Base-by-base conservation (phyloP, 2,329 filamentous ascomycete species). In the Aureobasidium zeae region DNA sequence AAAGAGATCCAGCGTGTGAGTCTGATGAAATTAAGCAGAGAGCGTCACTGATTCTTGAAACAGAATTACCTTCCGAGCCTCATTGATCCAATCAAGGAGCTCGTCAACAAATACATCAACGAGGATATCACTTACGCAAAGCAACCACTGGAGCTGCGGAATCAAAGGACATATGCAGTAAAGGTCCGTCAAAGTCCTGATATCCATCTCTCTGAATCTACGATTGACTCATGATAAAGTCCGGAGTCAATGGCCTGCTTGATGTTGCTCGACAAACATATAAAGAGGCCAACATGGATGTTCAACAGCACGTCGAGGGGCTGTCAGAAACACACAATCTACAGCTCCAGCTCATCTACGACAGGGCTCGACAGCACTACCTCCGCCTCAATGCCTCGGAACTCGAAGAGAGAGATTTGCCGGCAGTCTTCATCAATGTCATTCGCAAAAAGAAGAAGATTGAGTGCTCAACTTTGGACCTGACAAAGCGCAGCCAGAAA, bases 221-320 rank as follows among this genome's bases (percentile, higher is more conserved):
- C 22, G 6, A 10, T 28, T 41, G 28, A 41, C 37, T 4, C 16
- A 10, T 3, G 5, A 12, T 11, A 4, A 11, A 85, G 74, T 78
- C 86, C 33, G 85, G 86, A 0, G 78, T 91, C 30, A 87, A 86
- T 53, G 85, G 85, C 2, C 74, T 95, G 45, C 74, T 96, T 3
- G 89, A 95, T 62, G 83, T 95, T 26, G 85, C 86, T 24, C 76
- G 88, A 4, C 82, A 87, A 55, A 86, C 86, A 0, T 95, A 91
- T 64, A 93, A 91, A 54, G 89, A 96, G 59, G 78, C 83, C 2
- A 91, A 81, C 4, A 76, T 82, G 36, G 86, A 94, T 59, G 76
- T 86, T 3, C 74, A 82, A 52, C 71, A 81, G 39, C 76, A 89
- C 57, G 71, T 89, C 2, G 71, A 76, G 16, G 72, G 77, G 12